phyloP scores from a whole-genome alignment of 1,139 yeast genomes.

The Debaryomyces sp. region DNA sequence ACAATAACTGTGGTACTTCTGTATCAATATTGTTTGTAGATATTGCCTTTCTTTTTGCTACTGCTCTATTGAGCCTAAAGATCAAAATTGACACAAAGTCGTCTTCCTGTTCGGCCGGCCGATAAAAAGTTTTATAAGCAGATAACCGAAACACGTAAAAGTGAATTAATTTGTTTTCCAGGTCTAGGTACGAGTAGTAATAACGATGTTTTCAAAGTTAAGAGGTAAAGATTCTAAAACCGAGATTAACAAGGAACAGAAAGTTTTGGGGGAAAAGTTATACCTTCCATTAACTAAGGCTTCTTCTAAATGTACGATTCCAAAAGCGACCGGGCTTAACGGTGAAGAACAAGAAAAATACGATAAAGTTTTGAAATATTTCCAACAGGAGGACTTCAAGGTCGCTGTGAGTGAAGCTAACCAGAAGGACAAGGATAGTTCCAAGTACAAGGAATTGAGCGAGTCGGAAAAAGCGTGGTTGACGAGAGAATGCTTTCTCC shows the following conservation, averaged over 20 bases:
- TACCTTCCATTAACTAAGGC: constrained; percentile 56
- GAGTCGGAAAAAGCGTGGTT: constrained; percentile 47
- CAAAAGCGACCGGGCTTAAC: constrained; percentile 51
- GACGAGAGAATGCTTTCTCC: constrained; percentile 49
- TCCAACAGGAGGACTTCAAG: constrained; percentile 47
- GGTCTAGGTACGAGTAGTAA: background rate
- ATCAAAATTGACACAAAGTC: constrained; percentile 2
- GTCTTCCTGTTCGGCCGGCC: background rate
- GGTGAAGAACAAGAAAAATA: constrained; percentile 62
- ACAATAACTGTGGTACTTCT: background rate
- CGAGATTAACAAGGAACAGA: constrained; percentile 4
- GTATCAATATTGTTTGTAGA: background rate
- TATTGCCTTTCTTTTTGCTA: constrained; percentile 1
- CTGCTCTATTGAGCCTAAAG: background rate
- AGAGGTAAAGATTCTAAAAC: constrained; percentile 7
- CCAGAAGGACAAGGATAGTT: constrained; percentile 27
- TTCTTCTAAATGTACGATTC: constrained; percentile 51
- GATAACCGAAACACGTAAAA: background rate
- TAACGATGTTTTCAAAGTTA: constrained; percentile 7
- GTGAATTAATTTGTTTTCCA: background rate
- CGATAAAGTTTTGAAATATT: constrained; percentile 57
- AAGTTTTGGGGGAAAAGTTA: constrained; percentile 19
- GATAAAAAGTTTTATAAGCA: background rate
- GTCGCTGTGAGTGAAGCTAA: constrained; percentile 46
- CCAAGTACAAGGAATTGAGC: constrained; percentile 22